These are phyloP conservation scores for Colletotrichum sp. DNA, from an alignment of 2,329 filamentous ascomycete genomes.

Conservation along the genomic window DNA sequence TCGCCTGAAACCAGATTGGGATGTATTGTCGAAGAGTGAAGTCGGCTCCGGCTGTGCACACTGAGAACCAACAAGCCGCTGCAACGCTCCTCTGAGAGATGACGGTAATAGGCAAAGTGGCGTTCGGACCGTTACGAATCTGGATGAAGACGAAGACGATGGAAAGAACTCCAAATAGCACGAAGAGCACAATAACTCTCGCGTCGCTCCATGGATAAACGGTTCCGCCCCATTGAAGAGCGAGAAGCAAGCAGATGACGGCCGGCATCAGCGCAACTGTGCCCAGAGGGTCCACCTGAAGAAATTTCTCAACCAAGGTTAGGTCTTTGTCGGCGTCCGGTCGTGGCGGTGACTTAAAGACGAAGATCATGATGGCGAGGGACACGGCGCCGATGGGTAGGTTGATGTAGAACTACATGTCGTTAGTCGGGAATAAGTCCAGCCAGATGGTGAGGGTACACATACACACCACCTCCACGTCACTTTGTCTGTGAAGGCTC, in stretches of 20 bases:
- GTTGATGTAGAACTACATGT: constrained; percentile 28
- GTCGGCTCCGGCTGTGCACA: constrained; percentile 10
- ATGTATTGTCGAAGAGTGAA: constrained; percentile 33
- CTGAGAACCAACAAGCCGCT: constrained; percentile 25
- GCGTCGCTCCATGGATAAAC: constrained; percentile 33
- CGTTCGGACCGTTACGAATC: constrained; percentile 31
- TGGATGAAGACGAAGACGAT: constrained; percentile 34
- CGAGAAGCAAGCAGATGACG: constrained; percentile 44
- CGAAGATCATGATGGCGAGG: constrained; percentile 31
- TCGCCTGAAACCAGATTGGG: constrained; percentile 37
- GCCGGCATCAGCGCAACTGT: constrained; percentile 23
- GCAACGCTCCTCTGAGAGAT: constrained; percentile 35
- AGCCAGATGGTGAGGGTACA: neutral
- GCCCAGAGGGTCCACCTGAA: constrained; percentile 26
- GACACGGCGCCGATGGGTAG: constrained; percentile 28
- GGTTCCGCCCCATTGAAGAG: constrained; percentile 46
- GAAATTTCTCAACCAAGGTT: neutral
- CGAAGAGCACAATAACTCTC: constrained; percentile 35
- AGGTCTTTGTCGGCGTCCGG: neutral
- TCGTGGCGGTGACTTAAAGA: constrained; percentile 7
- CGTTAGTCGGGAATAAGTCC: neutral
- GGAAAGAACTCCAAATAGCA: constrained; percentile 33
- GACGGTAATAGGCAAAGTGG: constrained; percentile 40
- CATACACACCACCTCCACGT: constrained; percentile 35
- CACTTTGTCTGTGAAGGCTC: constrained; percentile 30